Base-by-base conservation (phyloP, 2,329 filamentous ascomycete genomes). In the Diaporthe citrichinensis region DNA sequence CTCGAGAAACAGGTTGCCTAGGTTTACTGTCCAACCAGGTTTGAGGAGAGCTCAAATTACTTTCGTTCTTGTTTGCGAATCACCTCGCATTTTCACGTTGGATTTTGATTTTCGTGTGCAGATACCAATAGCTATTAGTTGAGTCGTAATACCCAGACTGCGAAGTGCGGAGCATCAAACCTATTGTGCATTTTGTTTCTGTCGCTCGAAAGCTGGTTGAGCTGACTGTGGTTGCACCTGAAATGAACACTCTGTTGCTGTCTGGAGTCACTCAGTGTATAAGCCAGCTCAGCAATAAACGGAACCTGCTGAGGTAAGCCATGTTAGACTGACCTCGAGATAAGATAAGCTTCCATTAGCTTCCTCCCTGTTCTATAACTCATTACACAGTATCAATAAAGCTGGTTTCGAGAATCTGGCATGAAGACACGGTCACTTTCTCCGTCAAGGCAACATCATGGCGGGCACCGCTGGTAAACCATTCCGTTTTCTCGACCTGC, bases 1-100 rank as follows among this genome's bases (percentile, higher is more conserved):
- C n/a, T 69, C 17, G 65, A 69, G 49, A 69, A 69, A 9, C 65
- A 69, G 15, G 15, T 55, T 55, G 65, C 65, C n/a, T 69, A 69
- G 34, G 15, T 2, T 28, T 17, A 4, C 20, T 14, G n/a, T 28
- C 10, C 15, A 4, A 25, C 17, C 7, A 15, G n/a, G 9, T 23
- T 41, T 14, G 49, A 17, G 12, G 31, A 39, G 31, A 28, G 23
- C 31, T 68, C n/a, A 7, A 25, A 20, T 34, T 28, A 1, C 34
- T 36, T 53, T 20, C 34, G 9, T 36, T 6, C 23, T 25, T 28
- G 6, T 8, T 39, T 41, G n/a, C 31, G 49, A 28, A 20, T 41
- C 7, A 20, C 34, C 49, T 55, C 34, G 46, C 34, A 39, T 4
- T 39, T 39, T 12, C n/a, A 2, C 8, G 15, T 39, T 14, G 9